A percentile compares a stretch with the other conserved stretches of the same genome.
These are phyloP conservation scores for Pseudogymnoascus sp. DNA, from an alignment of 2,329 filamentous ascomycete genomes.

Conservation along the genomic window DNA sequence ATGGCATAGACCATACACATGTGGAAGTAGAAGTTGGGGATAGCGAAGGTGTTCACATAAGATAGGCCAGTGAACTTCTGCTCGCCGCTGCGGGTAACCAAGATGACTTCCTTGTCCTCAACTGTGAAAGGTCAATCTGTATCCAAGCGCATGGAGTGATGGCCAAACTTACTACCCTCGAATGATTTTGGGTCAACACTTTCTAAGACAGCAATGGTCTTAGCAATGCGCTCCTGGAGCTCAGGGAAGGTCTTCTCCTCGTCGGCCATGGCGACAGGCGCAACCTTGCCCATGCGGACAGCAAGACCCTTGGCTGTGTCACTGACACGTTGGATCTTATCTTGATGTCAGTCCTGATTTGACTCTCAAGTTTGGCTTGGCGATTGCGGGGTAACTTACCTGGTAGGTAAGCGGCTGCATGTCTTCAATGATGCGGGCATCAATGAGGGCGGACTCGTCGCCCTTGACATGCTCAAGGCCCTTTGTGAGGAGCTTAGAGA, in stretches of 20 bases:
- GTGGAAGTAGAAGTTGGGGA: conserved; percentile 60
- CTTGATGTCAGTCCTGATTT: background rate
- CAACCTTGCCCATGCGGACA: conserved; percentile 30
- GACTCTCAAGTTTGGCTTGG: background rate
- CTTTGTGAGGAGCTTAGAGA: conserved; percentile 35
- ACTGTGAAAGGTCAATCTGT: conserved; percentile 11
- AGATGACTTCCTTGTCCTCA: conserved; percentile 31
- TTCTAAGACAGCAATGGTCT: conserved; percentile 39
- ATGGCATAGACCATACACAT: conserved; percentile 50
- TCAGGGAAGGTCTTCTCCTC: conserved; percentile 41
- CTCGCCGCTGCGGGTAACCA: conserved; percentile 28
- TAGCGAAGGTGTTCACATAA: conserved; percentile 40
- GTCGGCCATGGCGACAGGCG: conserved; percentile 30
- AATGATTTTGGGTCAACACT: conserved; percentile 33
- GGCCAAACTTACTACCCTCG: conserved; percentile 26
- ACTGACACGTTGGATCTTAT: conserved; percentile 32
- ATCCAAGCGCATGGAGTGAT: background rate
- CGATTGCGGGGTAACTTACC: conserved; percentile 8
- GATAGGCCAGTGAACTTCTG: conserved; percentile 33
- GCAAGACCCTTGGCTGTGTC: conserved; percentile 35
- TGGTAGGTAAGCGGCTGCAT: conserved; percentile 44
- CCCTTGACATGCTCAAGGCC: conserved; percentile 32
- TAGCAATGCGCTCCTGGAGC: conserved; percentile 38
- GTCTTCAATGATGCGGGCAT: conserved; percentile 36
- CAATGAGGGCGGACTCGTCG: conserved; percentile 27